Evolutionary conservation across 2,329 filamentous ascomycete species (phyloP).

Genomic region (Davidsoniella australis): DNA sequence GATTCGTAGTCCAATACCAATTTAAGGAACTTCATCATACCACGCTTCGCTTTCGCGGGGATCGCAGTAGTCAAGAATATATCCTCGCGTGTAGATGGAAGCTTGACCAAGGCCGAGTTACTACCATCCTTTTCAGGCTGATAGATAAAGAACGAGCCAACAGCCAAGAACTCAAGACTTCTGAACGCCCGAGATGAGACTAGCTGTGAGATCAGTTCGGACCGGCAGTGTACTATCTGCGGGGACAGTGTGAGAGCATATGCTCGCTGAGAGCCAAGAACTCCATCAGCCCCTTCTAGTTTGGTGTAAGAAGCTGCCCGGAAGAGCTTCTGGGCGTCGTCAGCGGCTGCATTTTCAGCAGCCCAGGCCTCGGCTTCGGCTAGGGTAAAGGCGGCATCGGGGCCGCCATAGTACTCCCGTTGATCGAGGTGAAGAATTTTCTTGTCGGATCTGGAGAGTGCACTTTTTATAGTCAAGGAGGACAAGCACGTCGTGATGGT

Average conservation of each 20-base stretch:
- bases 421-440: slow-evolving; percentile 79
- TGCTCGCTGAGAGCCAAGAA: slow-evolving; percentile 37
- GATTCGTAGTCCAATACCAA: slow-evolving; percentile 60
- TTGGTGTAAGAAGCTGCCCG: slow-evolving; percentile 23
- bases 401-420: slow-evolving; percentile 74
- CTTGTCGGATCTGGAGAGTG: slow-evolving; percentile 80
- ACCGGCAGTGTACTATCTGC: slow-evolving; percentile 71
- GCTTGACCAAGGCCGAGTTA: slow-evolving; percentile 38
- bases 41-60: slow-evolving; percentile 64
- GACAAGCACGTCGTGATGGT: slow-evolving; percentile 23
- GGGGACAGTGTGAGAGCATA: slow-evolving; percentile 77
- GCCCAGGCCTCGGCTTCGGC: slow-evolving; percentile 64
- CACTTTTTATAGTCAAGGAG: slow-evolving; percentile 35
- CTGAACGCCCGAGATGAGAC: slow-evolving; percentile 80
- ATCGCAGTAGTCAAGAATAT: slow-evolving; percentile 67
- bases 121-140: slow-evolving; percentile 21
- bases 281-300: slow-evolving; percentile 28
- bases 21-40: slow-evolving; percentile 84
- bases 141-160: slow-evolving; percentile 82
- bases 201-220: slow-evolving; percentile 57
- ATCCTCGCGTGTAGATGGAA: slow-evolving; percentile 83
- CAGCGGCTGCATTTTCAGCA: slow-evolving; percentile 17
- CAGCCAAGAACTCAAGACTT: slow-evolving; percentile 83
- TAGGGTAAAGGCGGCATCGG: slow-evolving; percentile 71
- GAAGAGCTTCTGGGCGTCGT: slow-evolving; percentile 19